phyloP scores from a whole-genome alignment of 1,139 yeast genomes.

The Geotrichum aggregatum region DNA sequence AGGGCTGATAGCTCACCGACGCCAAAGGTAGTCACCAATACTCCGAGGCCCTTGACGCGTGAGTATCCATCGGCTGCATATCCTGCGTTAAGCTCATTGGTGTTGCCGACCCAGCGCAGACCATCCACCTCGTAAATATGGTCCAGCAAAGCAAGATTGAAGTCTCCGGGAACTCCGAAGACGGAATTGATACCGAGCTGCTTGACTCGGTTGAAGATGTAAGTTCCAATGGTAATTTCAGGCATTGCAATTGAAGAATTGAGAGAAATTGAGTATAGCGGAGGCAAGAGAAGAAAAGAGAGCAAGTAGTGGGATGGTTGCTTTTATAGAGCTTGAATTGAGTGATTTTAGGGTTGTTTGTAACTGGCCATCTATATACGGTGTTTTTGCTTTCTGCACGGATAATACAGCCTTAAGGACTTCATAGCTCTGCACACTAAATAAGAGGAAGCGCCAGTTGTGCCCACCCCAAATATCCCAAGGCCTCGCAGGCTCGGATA shows the following conservation, averaged over 20 bases:
- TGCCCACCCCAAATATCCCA: too few species aligned
- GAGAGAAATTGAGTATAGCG: background rate
- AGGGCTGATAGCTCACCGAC: slow-evolving; percentile 71
- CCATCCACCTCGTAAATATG: slow-evolving; percentile 47
- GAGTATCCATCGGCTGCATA: slow-evolving; percentile 68
- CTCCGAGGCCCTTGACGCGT: slow-evolving; percentile 55
- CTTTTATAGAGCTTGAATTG: background rate
- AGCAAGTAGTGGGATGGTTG: background rate
- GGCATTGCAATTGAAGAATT: slow-evolving; percentile 12
- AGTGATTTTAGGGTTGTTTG: too few species aligned
- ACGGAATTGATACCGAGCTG: slow-evolving; percentile 46
- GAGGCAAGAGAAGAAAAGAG: background rate
- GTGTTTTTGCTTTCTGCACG: too few species aligned
- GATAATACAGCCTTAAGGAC: too few species aligned
- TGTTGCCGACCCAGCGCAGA: slow-evolving; percentile 44
- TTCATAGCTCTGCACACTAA: too few species aligned
- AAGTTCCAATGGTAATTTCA: slow-evolving; percentile 46
- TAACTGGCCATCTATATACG: too few species aligned
- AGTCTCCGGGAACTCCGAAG: slow-evolving; percentile 60
- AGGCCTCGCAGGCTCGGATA: too few species aligned
- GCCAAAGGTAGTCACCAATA: slow-evolving; percentile 62
- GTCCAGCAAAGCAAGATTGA: slow-evolving; percentile 53
- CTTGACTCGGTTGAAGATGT: slow-evolving; percentile 48
- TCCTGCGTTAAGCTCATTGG: slow-evolving; percentile 53
- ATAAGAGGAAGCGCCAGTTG: too few species aligned